Evolutionary conservation across 2,329 filamentous ascomycete species (phyloP), one percentile per base, ranked within the genome.

Genomic region (Neofusicoccum laricinum): DNA sequence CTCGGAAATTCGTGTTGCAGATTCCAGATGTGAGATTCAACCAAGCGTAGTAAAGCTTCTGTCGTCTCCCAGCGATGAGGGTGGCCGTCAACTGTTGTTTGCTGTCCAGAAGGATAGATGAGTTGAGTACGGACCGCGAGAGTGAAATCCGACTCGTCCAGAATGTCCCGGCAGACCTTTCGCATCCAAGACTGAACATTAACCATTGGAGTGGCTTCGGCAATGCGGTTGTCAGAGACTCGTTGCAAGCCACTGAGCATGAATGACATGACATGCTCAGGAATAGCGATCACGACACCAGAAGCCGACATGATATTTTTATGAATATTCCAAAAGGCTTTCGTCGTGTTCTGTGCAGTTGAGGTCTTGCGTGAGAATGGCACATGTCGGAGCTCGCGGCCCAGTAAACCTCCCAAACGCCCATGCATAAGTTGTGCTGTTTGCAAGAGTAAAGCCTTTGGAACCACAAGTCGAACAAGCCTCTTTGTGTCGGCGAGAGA

Each of bases 261-360:
- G 72, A 89, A 89, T 0, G 88, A 90, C 5, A 91, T 75, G 0
- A 87, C 77, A 66, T 90, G 85, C 62, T 90, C 88, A 0, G 88
- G 88, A 1, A 87, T 79, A 0, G 82, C 80, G 0, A 91, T 73
- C 21, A 91, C 79, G 0, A 90, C 73, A 0, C 87, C 88, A 0
- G 76, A 76, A 0, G 69, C 69, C 1, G 72, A 69, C 19, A 77
- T 72, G 17, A 84, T 78, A 0, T 82, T 72, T 1, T 71, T 68
- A 11, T 84, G 82, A 0, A 84, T 71, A 0, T 72, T 40, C 1
- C 63, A 68, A 61, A 80, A 82, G 4, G 68, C 66, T 21, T 50
- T 67, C 4, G 80, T 75, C 0, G 73, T 70, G 0, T 69, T 51
- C 0, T 63, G 40, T 0, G 70, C 68, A 0, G 81, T 79, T 2